Conservation (phyloP, 1,139 yeast species). For the Geotrichum cucujoidarum region DNA sequence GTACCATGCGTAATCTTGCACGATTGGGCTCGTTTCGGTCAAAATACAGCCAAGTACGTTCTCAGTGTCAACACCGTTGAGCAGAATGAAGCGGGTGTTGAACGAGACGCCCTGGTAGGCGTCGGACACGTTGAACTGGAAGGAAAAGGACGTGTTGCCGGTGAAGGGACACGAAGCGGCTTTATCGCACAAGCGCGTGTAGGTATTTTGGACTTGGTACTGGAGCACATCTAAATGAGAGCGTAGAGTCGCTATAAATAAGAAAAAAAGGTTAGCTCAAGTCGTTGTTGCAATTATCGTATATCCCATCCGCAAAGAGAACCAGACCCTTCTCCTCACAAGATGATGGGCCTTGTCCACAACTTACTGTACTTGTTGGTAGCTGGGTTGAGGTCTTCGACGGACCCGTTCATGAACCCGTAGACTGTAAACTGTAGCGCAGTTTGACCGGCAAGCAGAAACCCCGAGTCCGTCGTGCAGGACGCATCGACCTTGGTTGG, state of each 20-base stretch:
- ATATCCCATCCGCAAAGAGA: too few species aligned
- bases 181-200: conserved; percentile 31
- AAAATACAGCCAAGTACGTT: conserved; percentile 46
- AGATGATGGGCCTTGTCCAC: too few species aligned
- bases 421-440: conserved; percentile 23
- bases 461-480: background rate
- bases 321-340: too few species aligned
- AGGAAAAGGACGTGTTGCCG: conserved; percentile 25
- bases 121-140: conserved; percentile 25
- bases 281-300: too few species aligned
- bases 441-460: conserved; percentile 1
- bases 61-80: conserved; percentile 39
- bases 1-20: conserved; percentile 40
- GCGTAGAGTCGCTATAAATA: conserved; percentile 27
- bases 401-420: conserved; percentile 28
- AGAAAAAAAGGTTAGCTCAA: too few species aligned
- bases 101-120: conserved; percentile 33
- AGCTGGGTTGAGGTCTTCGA: conserved; percentile 28
- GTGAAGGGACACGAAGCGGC: conserved; percentile 32
- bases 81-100: conserved; percentile 30
- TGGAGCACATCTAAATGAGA: conserved; percentile 26
- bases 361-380: conserved; percentile 27
- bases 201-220: conserved; percentile 23
- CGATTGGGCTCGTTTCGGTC: conserved; percentile 49
- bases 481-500: conserved; percentile 10